phyloP scores from a whole-genome alignment of 2,329 filamentous ascomycete species.

The Trichophaea hybrida region DNA sequence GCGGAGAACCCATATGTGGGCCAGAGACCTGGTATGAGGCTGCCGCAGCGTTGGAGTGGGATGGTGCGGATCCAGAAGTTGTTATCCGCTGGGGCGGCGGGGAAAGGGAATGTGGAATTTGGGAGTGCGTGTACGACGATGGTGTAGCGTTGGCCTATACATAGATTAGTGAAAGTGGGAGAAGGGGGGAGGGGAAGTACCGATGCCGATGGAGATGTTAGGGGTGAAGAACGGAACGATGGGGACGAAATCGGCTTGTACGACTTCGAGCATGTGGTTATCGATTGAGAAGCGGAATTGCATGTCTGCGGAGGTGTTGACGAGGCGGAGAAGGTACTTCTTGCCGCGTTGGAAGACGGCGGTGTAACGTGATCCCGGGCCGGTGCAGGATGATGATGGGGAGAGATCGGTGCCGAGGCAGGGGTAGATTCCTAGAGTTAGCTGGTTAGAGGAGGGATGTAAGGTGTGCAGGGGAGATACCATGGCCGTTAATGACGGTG shows the following conservation, averaged over 20 bases:
- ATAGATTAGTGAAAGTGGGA: no score
- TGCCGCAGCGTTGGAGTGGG: constrained; percentile 8
- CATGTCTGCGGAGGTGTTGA: constrained; percentile 32
- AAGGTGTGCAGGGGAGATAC: neutral
- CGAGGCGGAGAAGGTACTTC: constrained; percentile 31
- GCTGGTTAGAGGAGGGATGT: neutral
- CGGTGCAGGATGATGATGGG: constrained; percentile 2
- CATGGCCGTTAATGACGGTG: neutral
- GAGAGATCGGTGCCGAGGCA: neutral
- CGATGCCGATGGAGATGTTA: constrained; percentile 46
- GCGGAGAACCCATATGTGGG: constrained; percentile 24
- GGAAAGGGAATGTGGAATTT: neutral
- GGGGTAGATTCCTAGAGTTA: neutral
- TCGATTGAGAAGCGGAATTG: constrained; percentile 35
- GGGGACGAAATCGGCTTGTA: constrained; percentile 49
- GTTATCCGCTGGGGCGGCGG: neutral
- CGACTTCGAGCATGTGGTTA: constrained; percentile 48
- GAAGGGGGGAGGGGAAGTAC: constrained; percentile 19
- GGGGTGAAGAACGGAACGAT: constrained; percentile 48
- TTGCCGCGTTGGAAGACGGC: constrained; percentile 19
- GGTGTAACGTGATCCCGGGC: constrained; percentile 12
- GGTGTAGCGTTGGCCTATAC: constrained; percentile 33
- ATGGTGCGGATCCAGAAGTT: constrained; percentile 27
- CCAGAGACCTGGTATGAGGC: neutral
- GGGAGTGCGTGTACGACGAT: constrained; percentile 33